Conservation (phyloP, 2,329 filamentous ascomycete species). For the Neopestalotiopsis sp. region DNA sequence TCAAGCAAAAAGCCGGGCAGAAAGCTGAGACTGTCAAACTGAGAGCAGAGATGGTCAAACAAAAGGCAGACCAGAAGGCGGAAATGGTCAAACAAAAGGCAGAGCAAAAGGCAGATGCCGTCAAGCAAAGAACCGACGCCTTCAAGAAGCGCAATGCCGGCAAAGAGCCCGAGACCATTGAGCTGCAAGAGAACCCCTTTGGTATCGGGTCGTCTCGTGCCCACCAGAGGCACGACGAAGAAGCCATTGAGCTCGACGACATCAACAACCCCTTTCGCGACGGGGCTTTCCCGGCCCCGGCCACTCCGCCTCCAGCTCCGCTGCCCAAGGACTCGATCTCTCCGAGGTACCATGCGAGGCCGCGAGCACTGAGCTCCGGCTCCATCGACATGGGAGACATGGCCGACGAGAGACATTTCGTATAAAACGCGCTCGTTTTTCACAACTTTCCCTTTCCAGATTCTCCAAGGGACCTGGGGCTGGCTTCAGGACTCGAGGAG, state of each 20-base stretch:
- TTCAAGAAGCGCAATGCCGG: neutral
- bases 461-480: neutral
- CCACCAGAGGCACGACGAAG: neutral
- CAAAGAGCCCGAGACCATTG: neutral
- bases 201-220: neutral
- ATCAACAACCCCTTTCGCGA: neutral
- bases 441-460: neutral
- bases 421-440: neutral
- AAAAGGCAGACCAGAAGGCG: neutral
- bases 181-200: neutral
- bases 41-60: no score
- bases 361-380: neutral
- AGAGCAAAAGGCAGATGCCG: no score
- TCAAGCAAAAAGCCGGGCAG: no score
- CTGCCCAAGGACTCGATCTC: neutral
- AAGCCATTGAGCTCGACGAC: neutral
- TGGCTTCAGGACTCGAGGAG: neutral
- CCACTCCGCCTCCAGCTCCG: neutral
- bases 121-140: neutral
- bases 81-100: neutral
- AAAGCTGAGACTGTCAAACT: no score
- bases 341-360: neutral
- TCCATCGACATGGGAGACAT: neutral
- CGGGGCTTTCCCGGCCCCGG: neutral
- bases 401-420: neutral